phyloP scores from a whole-genome alignment of 371 early-diverging fungal species.

The Rhizopus delemar region DNA sequence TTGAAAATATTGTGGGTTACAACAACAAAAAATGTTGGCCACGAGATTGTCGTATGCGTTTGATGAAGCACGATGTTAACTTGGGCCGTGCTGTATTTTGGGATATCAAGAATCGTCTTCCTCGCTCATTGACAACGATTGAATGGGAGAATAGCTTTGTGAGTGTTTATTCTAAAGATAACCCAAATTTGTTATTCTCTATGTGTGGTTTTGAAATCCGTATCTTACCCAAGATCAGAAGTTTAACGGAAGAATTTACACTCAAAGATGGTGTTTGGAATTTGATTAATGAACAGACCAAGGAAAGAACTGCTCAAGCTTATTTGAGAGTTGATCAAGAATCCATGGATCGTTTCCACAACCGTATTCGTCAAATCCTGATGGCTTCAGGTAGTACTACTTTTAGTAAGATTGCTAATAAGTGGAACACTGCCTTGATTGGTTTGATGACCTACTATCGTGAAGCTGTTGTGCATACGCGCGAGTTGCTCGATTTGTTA shows the following conservation, averaged over 20 bases:
- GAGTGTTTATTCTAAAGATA: slow-evolving; percentile 94
- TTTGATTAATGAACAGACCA: slow-evolving; percentile 92
- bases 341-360: slow-evolving; percentile 89
- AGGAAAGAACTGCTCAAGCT: slow-evolving; percentile 97
- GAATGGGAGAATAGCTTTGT: slow-evolving; percentile 98
- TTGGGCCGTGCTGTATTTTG: slow-evolving; percentile 88
- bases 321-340: slow-evolving; percentile 94
- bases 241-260: slow-evolving; percentile 84
- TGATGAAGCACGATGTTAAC: slow-evolving; percentile 97
- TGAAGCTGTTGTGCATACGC: slow-evolving; percentile 97
- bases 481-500: slow-evolving; percentile 93
- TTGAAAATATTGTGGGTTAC: slow-evolving; percentile 98
- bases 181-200: slow-evolving; percentile 93
- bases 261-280: slow-evolving; percentile 97
- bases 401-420: slow-evolving; percentile 98
- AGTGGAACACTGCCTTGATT: slow-evolving; percentile 94
- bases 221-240: slow-evolving; percentile 88
- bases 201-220: slow-evolving; percentile 91
- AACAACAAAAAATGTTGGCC: slow-evolving; percentile 98
- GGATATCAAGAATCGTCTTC: slow-evolving; percentile 97
- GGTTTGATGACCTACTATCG: slow-evolving; percentile 97
- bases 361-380: slow-evolving; percentile 95
- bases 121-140: slow-evolving; percentile 94
- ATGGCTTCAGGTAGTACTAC: slow-evolving; percentile 97
- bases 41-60: slow-evolving; percentile 97